Evolutionary conservation across 179 eudicot species (phyloP).

Genomic region (Gypsophila paniculata): DNA sequence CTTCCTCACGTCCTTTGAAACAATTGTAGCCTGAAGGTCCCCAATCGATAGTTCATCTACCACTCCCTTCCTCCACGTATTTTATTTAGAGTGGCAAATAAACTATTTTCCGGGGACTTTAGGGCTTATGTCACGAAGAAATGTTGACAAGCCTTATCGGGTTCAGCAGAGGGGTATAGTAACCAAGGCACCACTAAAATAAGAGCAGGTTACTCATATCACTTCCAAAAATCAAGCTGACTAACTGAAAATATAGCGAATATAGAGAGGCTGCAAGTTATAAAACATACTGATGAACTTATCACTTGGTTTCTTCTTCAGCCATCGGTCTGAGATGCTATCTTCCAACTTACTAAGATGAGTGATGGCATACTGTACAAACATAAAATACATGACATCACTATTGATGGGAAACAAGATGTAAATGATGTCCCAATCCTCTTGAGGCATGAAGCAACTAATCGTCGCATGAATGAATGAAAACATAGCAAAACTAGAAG

Average conservation of each 20-base stretch:
- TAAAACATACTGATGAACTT: constrained; percentile 51
- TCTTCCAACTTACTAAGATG: constrained; percentile 94
- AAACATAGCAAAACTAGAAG: background rate
- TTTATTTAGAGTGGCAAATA: background rate
- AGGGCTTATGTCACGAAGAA: background rate
- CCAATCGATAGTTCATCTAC: too few relatives aligned
- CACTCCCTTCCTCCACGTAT: too few relatives aligned
- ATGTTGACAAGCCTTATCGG: background rate
- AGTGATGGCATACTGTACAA: constrained; percentile 73
- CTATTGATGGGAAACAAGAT: background rate
- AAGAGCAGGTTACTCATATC: background rate
- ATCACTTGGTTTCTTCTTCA: constrained; percentile 58
- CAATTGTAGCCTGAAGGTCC: too few relatives aligned
- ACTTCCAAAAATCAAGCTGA: background rate
- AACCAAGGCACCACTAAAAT: background rate
- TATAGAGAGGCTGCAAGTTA: constrained; percentile 10
- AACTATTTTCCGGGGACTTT: too few relatives aligned
- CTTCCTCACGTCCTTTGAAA: too few relatives aligned
- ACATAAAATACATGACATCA: constrained; percentile 14
- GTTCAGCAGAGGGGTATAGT: background rate
- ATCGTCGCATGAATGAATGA: background rate
- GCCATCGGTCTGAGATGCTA: constrained; percentile 88
- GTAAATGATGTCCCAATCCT: background rate
- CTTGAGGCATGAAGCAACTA: background rate
- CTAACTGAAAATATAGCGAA: constrained; percentile 12